Conservation (phyloP, 2,329 filamentous ascomycete species). For the Fusarium coffeatum region DNA sequence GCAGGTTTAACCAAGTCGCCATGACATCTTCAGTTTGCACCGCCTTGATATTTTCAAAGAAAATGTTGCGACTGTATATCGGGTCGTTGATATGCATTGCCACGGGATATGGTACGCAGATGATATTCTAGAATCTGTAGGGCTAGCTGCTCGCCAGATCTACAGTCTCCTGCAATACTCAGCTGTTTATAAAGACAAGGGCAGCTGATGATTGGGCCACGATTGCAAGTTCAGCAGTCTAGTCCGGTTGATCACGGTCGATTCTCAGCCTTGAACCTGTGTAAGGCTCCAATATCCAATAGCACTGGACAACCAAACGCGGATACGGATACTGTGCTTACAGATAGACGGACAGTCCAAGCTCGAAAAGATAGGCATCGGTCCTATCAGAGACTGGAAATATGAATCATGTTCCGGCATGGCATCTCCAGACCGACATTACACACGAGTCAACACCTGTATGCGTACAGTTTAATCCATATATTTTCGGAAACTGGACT, state of each 20-base stretch:
- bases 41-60: slow-evolving; percentile 18
- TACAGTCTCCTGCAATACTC: not conserved
- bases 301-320: not conserved
- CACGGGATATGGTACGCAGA: not conserved
- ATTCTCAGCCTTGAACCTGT: not conserved
- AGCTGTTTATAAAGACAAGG: not conserved
- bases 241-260: not conserved
- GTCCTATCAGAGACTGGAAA: not conserved
- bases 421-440: slow-evolving; percentile 26
- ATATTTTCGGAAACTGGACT: slow-evolving; percentile 1
- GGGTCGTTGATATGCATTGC: not conserved
- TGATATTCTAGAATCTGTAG: not conserved
- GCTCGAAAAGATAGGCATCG: not conserved
- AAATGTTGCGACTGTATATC: no score
- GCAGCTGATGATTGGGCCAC: not conserved
- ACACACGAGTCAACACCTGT: slow-evolving; percentile 25
- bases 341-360: not conserved
- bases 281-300: not conserved
- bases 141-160: not conserved
- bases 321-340: not conserved
- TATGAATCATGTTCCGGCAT: slow-evolving; percentile 2
- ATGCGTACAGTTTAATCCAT: not conserved
- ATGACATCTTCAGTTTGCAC: not conserved
- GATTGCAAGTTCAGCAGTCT: not conserved
- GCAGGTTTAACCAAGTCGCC: not conserved